Evolutionary conservation across 1,284 basidiomycete genomes (phyloP).

Genomic region (Puccinia horiana): DNA sequence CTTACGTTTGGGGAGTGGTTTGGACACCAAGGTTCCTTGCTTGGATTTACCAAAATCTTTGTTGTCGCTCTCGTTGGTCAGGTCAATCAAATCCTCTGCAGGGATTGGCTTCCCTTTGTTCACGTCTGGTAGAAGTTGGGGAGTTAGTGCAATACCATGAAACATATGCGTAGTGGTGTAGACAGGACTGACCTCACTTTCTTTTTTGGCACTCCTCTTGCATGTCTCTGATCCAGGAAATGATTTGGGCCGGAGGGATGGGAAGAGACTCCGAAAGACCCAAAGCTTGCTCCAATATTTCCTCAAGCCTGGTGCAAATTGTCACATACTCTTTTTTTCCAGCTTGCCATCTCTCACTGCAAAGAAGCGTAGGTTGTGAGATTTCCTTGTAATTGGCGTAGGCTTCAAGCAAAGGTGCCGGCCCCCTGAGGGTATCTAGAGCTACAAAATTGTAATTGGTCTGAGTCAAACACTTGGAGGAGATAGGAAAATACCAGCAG

Average conservation of each 20-base stretch:
- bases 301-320: background rate
- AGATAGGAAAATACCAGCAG: background rate
- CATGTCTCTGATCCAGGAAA: background rate
- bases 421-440: constrained; percentile 4
- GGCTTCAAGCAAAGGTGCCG: constrained; percentile 13
- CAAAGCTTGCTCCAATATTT: constrained; percentile 16
- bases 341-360: constrained; percentile 12
- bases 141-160: background rate
- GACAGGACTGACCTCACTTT: background rate
- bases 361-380: constrained; percentile 1
- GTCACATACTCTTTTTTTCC: constrained; percentile 6
- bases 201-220: constrained; percentile 10
- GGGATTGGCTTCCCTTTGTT: constrained; percentile 19
- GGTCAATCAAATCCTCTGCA: constrained; percentile 8
- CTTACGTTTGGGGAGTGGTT: background rate
- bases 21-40: background rate
- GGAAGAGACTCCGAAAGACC: constrained; percentile 11
- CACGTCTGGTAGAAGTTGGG: background rate
- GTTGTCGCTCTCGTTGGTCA: constrained; percentile 8
- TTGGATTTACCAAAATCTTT: background rate
- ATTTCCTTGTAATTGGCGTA: background rate
- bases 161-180: background rate
- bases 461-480: background rate
- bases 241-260: background rate
- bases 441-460: background rate